Evolutionary conservation across 2,329 filamentous ascomycete species (phyloP), one percentile per base, ranked within the genome.

Genomic region (Botryotinia globosa): DNA sequence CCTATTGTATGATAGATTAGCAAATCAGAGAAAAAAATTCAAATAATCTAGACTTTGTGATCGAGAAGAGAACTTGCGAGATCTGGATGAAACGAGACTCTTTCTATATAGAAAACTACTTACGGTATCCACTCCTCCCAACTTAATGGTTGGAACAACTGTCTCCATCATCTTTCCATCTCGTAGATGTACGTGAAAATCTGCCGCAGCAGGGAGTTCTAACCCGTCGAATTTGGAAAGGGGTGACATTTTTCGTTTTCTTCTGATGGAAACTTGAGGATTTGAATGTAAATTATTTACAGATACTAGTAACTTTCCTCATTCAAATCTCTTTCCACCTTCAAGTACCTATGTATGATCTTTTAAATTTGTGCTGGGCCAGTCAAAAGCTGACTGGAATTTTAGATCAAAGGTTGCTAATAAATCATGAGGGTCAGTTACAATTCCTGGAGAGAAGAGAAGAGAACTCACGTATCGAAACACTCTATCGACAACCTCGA

Each of bases 101-200:
- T 62, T 18, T 42, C 22, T 18, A n/a, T n/a, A 34, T 67, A 69
- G 34, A 70, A 54, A 66, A 66, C 58, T 34, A 62, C 69, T 32
- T 45, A 75, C 74, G 20, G 88, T 89, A 79, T 92, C 88, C 76
- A 91, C 88, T 68, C 91, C 91, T 75, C 90, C 90, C 74, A 85
- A 81, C 69, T 86, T 85, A 74, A 88, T 85, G n/a, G 82, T 84
- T 34, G 86, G 86, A 45, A 84, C 84, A 68, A 88, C 85, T 42
- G 85, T 78, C 72, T 88, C 83, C 86, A 91, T 89, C 84, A 89
- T 58, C 62, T 78, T 91, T 89, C 59, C 75, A 56, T 76, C 71
- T 58, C 74, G 42, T 25, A 75, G 69, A 66, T 75, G 74, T 39
- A 75, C 74, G 61, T 75, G 74, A 82, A 91, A 88, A 81, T 91